Base-by-base conservation (phyloP, 2,329 filamentous ascomycete species). In the Penicillium oxalicum region DNA sequence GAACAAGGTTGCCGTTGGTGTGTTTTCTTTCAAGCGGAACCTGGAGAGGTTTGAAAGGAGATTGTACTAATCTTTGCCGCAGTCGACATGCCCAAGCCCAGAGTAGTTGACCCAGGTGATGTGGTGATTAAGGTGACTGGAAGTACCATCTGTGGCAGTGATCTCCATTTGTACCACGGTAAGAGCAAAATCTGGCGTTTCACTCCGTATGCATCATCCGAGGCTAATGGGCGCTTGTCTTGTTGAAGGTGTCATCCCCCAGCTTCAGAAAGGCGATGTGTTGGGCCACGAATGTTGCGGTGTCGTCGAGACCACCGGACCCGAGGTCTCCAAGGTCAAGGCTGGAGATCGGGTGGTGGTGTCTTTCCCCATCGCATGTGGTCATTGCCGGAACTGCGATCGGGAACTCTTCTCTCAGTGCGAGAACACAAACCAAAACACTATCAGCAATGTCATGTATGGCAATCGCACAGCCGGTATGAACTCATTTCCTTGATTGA, bases 61-160 rank as follows among this genome's bases (percentile, higher is more conserved):
- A 27, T 41, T 24, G 33, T 2, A 1, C 13, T 4, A 8, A 4
- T n/a, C 2, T 9, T n/a, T 25, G 25, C 34, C 8, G 11, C 32
- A 79, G 77, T 83, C 42, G 79, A 88, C 32, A 79, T 80, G 4
- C 79, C 85, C 0, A 85, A 83, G 58, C 88, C 89, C 2, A 82
- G 78, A 59, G 76, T 93, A 28, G 66, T 91, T 26, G 87, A 93
- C 65, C 77, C 82, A 38, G 73, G 74, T 44, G 89, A 94, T 63
- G 87, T 91, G 9, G 89, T 95, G 51, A 74, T 93, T 57, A 89
- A 85, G 63, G 80, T 95, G 32, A 94, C 81, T 6, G 80, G 80
- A 33, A 79, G 73, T 52, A 83, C 81, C 2, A 77, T 83, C 37
- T 83, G 80, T 63, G 80, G 80, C 33, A 80, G 75, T 40, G 80